Conservation (phyloP, 345 rosid species). For the Ceriops tagal region DNA sequence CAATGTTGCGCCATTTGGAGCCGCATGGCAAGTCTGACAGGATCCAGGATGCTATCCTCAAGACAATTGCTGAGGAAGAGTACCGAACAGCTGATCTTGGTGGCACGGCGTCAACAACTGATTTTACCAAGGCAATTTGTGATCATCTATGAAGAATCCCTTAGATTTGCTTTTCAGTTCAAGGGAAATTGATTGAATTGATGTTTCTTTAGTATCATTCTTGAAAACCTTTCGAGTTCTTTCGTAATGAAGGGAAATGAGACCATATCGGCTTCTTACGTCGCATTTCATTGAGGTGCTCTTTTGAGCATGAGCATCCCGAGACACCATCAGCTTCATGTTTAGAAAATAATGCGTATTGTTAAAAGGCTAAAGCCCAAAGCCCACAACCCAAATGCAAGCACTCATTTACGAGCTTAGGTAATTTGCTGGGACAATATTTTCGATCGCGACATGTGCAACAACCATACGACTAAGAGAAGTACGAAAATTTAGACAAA, state of each 20-base stretch:
- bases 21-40: conserved; percentile 74
- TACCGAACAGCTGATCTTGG: conserved; percentile 95
- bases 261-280: conserved; percentile 10
- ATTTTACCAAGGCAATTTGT: conserved; percentile 85
- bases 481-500: too few relatives aligned
- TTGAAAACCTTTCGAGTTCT: conserved; percentile 6
- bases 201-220: conserved; percentile 8
- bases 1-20: conserved; percentile 85
- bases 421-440: too few relatives aligned
- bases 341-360: too few relatives aligned
- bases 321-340: too few relatives aligned
- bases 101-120: conserved; percentile 66
- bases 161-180: conserved; percentile 18
- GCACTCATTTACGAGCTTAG: too few relatives aligned
- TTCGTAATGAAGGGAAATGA: conserved; percentile 12
- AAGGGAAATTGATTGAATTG: conserved; percentile 2
- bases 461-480: too few relatives aligned
- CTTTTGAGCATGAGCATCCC: background rate
- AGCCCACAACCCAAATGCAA: too few relatives aligned
- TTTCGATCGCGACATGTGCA: too few relatives aligned
- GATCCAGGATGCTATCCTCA: conserved; percentile 76
- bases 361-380: too few relatives aligned
- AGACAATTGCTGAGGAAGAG: conserved; percentile 83
- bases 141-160: conserved; percentile 61
- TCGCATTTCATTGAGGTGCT: background rate